These are phyloP conservation scores for Penicillium verrucosum DNA, from an alignment of 2,329 filamentous ascomycete species.

Conservation along the genomic window DNA sequence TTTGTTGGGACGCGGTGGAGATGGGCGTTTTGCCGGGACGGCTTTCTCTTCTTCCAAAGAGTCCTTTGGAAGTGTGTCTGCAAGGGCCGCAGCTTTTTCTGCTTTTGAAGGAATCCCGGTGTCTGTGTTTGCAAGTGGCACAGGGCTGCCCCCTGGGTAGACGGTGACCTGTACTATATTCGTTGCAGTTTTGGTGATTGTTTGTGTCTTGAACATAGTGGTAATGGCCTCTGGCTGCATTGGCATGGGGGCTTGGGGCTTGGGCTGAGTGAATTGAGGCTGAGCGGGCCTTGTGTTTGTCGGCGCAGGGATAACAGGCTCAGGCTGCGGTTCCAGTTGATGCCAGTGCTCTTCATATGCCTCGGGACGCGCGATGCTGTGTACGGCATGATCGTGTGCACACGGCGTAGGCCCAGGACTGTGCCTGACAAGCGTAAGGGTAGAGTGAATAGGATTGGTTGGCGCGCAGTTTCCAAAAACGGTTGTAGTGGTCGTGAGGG, in stretches of 20 bases:
- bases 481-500: slow-evolving; percentile 17
- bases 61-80: background rate
- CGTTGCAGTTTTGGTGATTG: slow-evolving; percentile 5
- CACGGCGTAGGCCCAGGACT: background rate
- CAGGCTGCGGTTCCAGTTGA: background rate
- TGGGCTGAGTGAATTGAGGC: background rate
- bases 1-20: background rate
- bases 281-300: background rate
- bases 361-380: background rate
- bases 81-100: background rate
- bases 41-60: slow-evolving; percentile 5
- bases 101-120: background rate
- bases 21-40: background rate
- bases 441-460: background rate
- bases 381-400: background rate
- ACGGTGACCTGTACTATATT: slow-evolving; percentile 14
- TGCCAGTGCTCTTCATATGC: background rate
- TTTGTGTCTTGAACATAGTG: slow-evolving; percentile 13
- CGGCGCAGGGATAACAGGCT: background rate
- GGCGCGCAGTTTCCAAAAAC: slow-evolving; percentile 11
- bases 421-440: background rate
- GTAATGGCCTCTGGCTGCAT: slow-evolving; percentile 5
- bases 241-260: background rate
- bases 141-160: background rate
- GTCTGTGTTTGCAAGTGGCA: background rate